Percentiles rank a stretch among this genome's conserved stretches.
Conservation (phyloP, 805 yeast genomes). For the Helenozyma baotianmanensis region DNA sequence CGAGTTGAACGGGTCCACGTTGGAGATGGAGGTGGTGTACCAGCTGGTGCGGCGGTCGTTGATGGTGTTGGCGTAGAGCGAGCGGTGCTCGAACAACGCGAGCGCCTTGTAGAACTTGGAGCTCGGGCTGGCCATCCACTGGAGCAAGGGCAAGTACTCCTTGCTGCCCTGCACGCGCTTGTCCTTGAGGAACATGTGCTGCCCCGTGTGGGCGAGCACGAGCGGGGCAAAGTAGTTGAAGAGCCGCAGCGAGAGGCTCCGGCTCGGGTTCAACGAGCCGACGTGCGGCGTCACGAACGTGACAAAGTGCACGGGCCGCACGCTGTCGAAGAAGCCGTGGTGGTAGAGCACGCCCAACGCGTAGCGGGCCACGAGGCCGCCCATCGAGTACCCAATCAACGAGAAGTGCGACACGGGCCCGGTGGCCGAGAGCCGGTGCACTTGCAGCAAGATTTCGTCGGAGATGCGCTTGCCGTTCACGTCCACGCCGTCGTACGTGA, state of each 20-base stretch:
- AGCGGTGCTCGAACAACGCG: conserved; percentile 4
- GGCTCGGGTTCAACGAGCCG: conserved; percentile 54
- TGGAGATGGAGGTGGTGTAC: conserved; percentile 74
- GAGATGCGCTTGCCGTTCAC: conserved; percentile 76
- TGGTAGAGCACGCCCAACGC: conserved; percentile 67
- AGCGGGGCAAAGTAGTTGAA: conserved; percentile 64
- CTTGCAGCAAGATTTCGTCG: conserved; percentile 47
- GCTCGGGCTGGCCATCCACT: conserved; percentile 13
- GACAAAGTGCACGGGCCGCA: conserved; percentile 56
- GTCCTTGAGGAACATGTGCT: conserved; percentile 64
- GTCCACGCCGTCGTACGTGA: conserved; percentile 84
- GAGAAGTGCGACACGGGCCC: conserved; percentile 55
- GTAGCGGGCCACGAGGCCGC: conserved; percentile 79
- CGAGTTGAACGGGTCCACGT: conserved; percentile 57
- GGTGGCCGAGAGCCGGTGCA: background rate
- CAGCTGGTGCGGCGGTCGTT: conserved; percentile 54
- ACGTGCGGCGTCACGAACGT: conserved; percentile 56
- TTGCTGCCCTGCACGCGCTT: conserved; percentile 5
- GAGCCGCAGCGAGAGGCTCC: conserved; percentile 33
- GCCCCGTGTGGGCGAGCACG: conserved; percentile 66
- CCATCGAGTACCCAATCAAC: conserved; percentile 81
- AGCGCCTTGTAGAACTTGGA: conserved; percentile 11
- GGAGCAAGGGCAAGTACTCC: conserved; percentile 8
- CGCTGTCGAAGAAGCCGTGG: conserved; percentile 44
- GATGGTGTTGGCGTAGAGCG: conserved; percentile 13